These are phyloP conservation scores for Leccinum rimulosum DNA, from an alignment of 768 basidiomycete genomes.

Conservation along the genomic window DNA sequence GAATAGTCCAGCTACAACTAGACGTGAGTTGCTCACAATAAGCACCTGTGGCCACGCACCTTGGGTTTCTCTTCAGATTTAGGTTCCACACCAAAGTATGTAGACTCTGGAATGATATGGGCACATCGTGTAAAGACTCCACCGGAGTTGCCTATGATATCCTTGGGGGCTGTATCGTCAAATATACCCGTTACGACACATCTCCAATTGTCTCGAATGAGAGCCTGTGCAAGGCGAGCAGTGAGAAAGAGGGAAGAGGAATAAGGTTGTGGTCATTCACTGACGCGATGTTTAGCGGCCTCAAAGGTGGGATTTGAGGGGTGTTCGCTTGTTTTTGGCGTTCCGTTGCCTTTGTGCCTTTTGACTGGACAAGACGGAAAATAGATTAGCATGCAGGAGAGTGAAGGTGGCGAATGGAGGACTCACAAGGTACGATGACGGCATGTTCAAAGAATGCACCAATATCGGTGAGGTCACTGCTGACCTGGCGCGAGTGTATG, in stretches of 20 bases:
- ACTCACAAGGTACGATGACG: constrained; percentile 5
- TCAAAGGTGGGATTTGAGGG: constrained; percentile 15
- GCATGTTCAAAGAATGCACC: constrained; percentile 4
- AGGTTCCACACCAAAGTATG: constrained; percentile 1
- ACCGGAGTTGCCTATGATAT: not conserved
- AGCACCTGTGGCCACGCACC: not conserved
- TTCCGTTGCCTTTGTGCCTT: constrained; percentile 11
- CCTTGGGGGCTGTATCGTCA: constrained; percentile 10
- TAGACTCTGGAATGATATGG: constrained; percentile 7
- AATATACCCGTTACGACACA: constrained; percentile 32
- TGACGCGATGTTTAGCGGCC: constrained; percentile 1
- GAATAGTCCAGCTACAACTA: not conserved
- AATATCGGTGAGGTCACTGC: not conserved
- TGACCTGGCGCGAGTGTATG: constrained; percentile 1
- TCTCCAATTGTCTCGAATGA: constrained; percentile 35
- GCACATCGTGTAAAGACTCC: not conserved
- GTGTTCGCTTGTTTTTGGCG: constrained; percentile 9
- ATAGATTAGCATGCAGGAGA: not conserved
- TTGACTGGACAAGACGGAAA: constrained; percentile 6
- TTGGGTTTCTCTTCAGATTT: not conserved
- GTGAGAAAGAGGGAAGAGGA: not conserved
- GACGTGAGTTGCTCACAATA: not conserved
- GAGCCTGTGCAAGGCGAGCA: constrained; percentile 26
- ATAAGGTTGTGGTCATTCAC: not conserved
- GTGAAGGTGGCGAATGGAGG: not conserved